Conservation (phyloP, 2,329 filamentous ascomycete genomes). For the Gremmenia infestans region DNA sequence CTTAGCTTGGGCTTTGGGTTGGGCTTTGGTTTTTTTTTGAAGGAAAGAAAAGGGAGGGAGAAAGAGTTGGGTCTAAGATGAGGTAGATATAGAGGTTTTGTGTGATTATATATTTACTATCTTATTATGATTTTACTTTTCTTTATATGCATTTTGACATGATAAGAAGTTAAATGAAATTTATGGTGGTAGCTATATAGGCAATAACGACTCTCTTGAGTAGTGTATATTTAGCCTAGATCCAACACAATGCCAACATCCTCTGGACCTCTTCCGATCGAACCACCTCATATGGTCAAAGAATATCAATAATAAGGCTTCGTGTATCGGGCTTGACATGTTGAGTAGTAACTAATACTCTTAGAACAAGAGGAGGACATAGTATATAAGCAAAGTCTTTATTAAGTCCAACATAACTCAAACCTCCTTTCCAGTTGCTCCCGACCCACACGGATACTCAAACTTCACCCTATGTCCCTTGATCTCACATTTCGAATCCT, state of each 20-base stretch:
- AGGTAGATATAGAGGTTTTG: too few relatives aligned
- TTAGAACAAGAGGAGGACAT: background rate
- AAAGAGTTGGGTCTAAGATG: too few relatives aligned
- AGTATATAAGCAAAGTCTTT: background rate
- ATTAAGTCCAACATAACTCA: background rate
- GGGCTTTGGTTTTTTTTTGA: too few relatives aligned
- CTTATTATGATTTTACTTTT: too few relatives aligned
- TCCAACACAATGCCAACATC: background rate
- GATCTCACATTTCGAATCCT: background rate
- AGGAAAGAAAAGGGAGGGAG: background rate
- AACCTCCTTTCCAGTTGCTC: background rate
- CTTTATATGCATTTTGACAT: too few relatives aligned
- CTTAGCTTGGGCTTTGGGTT: background rate
- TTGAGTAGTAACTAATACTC: background rate
- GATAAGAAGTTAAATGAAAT: too few relatives aligned
- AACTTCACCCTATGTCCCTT: slow-evolving; percentile 1
- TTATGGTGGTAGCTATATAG: too few relatives aligned
- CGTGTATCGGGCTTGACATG: background rate
- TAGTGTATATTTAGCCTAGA: slow-evolving; percentile 1
- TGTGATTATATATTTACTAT: too few relatives aligned
- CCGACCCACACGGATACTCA: background rate
- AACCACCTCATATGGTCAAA: too few relatives aligned
- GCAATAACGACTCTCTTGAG: background rate
- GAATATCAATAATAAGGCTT: too few relatives aligned
- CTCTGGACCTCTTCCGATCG: too few relatives aligned